Base-by-base conservation (phyloP, 2,329 filamentous ascomycete species). In the Purpureocillium lavendulum region DNA sequence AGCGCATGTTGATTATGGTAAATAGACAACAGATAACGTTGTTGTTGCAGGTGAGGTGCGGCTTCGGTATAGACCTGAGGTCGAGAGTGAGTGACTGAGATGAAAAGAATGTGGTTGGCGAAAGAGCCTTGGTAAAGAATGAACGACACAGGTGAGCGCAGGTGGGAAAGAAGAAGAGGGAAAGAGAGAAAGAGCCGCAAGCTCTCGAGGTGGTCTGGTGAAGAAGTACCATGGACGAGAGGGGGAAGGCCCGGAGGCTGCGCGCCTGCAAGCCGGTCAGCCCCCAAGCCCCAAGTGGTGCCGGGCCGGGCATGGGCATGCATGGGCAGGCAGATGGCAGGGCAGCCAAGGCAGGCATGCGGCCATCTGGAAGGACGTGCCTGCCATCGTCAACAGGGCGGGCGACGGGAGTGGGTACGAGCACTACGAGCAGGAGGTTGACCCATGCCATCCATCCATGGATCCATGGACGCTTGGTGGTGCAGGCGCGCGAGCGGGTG, bases 1-100 rank as follows among this genome's bases (percentile, higher is more conserved):
- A 76, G 53, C 66, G 70, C 74, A 80, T 79, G 44, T 70, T 77
- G 68, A 26, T 10, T n/a, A n/a, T 26, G 21, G 21, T 26, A 6
- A 10, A 26, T 26, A 10, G 10, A 26, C 6, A 10, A 26, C 10
- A 26, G 21, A 26, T 26, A 29, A 18, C 40, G 36, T 39, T n/a
- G n/a, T 17, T 14, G 21, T 16, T 26, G 13, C 24, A 32, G 29
- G 30, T 33, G 38, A 38, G 33, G 18, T 29, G 34, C 24, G 34
- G 24, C 34, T 8, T 5, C 21, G 13, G 14, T 16, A 32, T 28
- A 24, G 30, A 14, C 17, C 14, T 15, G 32, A 30, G 21, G n/a
- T 13, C 28, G 38, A 31, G 31, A 24, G 16, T 15, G 37, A 34
- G 37, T 15, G 15, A 30, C 21, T 33, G 14, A 4, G 18, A 11